Conservation (phyloP, 1,284 basidiomycete species). For the Microbotryum violaceum region DNA sequence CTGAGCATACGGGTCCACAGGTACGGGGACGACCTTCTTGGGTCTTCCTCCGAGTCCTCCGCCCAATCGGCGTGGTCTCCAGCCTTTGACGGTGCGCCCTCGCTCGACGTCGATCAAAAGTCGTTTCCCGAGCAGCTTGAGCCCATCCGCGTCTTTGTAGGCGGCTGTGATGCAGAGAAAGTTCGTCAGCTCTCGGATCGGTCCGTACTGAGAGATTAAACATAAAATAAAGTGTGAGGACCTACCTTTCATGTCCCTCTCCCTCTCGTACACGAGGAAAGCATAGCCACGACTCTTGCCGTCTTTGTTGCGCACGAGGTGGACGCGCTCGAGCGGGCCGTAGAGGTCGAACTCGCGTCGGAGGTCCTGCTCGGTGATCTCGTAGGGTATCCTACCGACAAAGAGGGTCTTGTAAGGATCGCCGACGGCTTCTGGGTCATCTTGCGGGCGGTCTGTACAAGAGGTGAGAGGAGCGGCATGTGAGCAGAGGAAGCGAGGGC, state of each 20-base stretch:
- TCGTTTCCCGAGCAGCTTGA: slow-evolving; percentile 88
- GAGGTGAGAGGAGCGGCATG: not conserved
- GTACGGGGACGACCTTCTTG: slow-evolving; percentile 55
- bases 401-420: slow-evolving; percentile 99
- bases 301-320: slow-evolving; percentile 67
- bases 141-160: slow-evolving; percentile 98
- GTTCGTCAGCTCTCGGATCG: not conserved
- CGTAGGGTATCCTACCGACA: slow-evolving; percentile 87
- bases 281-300: slow-evolving; percentile 85
- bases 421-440: slow-evolving; percentile 85
- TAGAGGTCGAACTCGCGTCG: slow-evolving; percentile 91
- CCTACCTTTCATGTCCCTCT: slow-evolving; percentile 97
- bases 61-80: slow-evolving; percentile 92
- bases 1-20: slow-evolving; percentile 36
- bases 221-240: slow-evolving; percentile 3
- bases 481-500: not conserved
- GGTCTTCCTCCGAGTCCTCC: slow-evolving; percentile 90
- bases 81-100: slow-evolving; percentile 92
- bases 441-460: slow-evolving; percentile 70
- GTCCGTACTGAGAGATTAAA: not conserved
- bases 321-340: slow-evolving; percentile 84
- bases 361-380: slow-evolving; percentile 80
- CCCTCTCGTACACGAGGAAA: slow-evolving; percentile 94
- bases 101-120: slow-evolving; percentile 97
- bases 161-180: slow-evolving; percentile 56